phyloP scores from a whole-genome alignment of 352 stramenopile genomes.

The Aphanomyces stellatus region DNA sequence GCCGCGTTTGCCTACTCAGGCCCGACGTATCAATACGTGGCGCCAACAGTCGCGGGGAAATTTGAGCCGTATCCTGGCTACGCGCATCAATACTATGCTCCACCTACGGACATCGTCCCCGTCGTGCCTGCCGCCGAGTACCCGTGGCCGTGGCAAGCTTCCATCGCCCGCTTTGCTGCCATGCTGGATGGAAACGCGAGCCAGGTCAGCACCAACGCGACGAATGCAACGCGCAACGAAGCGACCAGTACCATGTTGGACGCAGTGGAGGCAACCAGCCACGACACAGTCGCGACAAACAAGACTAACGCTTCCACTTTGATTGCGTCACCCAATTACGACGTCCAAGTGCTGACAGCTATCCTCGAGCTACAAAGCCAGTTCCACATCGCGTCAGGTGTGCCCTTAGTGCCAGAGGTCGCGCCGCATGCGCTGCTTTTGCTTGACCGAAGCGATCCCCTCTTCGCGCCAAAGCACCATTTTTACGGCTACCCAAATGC shows the following conservation, averaged over 20 bases:
- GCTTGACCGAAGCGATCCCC: background rate
- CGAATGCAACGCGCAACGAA: background rate
- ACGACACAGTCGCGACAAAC: too few relatives aligned
- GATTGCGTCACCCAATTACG: too few relatives aligned
- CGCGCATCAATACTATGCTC: background rate
- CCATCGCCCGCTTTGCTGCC: background rate
- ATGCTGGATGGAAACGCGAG: background rate
- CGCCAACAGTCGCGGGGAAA: background rate
- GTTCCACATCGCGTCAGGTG: constrained; percentile 2
- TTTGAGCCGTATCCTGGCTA: constrained; percentile 9
- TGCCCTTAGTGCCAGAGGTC: background rate
- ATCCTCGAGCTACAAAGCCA: background rate
- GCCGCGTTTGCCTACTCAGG: background rate
- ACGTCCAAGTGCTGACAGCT: background rate
- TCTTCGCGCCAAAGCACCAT: background rate
- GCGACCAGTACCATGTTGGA: background rate
- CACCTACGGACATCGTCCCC: background rate
- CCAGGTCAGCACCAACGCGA: background rate
- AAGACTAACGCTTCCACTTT: too few relatives aligned
- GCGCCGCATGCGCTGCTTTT: background rate
- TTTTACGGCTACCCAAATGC: constrained; percentile 16
- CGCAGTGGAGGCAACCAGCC: too few relatives aligned
- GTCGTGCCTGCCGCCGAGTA: background rate
- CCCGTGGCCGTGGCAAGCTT: constrained; percentile 8
- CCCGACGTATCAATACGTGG: background rate